A percentile compares a stretch with the other conserved stretches of the same genome.
These are phyloP conservation scores for Rosellinia necatrix DNA, from an alignment of 2,329 filamentous ascomycete species.

Conservation along the genomic window DNA sequence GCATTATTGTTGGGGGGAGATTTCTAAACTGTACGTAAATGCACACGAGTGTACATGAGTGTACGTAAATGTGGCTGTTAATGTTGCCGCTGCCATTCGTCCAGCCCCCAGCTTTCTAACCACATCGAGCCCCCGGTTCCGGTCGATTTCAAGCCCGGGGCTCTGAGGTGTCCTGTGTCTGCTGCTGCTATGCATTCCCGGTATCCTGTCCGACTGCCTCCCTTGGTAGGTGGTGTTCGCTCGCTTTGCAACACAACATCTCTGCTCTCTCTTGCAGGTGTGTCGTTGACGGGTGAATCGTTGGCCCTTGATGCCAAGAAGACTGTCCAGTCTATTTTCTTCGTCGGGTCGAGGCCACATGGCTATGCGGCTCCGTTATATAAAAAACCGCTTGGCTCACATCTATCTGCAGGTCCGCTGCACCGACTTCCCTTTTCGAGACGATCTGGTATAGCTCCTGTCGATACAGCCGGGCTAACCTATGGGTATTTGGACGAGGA, in stretches of 20 bases:
- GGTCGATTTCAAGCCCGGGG: not conserved
- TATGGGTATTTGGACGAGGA: conserved; percentile 24
- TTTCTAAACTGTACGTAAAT: not conserved
- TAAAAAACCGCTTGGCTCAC: conserved; percentile 35
- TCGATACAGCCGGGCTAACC: conserved; percentile 12
- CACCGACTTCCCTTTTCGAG: conserved; percentile 22
- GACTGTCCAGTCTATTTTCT: conserved; percentile 23
- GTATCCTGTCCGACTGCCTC: conserved; percentile 15
- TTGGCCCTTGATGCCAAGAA: conserved; percentile 29
- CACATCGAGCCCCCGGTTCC: conserved; percentile 14
- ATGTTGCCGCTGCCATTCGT: conserved; percentile 12
- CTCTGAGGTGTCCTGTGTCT: too few relatives aligned
- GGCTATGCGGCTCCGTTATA: conserved; percentile 24
- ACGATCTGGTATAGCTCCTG: conserved; percentile 12
- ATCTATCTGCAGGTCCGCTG: conserved; percentile 27
- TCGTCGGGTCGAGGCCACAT: conserved; percentile 32
- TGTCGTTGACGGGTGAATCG: too few relatives aligned
- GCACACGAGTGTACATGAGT: too few relatives aligned
- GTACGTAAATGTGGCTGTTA: conserved; percentile 7
- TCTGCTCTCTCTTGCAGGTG: not conserved
- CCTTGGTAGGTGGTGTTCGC: conserved; percentile 20
- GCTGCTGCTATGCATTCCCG: conserved; percentile 1
- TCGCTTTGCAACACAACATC: not conserved
- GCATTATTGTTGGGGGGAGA: conserved; percentile 10
- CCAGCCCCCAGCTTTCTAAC: conserved; percentile 24